A percentile compares a stretch with the other conserved stretches of the same genome.
phyloP scores from a whole-genome alignment of 331 rosid genomes.

The Arachis monticola region DNA sequence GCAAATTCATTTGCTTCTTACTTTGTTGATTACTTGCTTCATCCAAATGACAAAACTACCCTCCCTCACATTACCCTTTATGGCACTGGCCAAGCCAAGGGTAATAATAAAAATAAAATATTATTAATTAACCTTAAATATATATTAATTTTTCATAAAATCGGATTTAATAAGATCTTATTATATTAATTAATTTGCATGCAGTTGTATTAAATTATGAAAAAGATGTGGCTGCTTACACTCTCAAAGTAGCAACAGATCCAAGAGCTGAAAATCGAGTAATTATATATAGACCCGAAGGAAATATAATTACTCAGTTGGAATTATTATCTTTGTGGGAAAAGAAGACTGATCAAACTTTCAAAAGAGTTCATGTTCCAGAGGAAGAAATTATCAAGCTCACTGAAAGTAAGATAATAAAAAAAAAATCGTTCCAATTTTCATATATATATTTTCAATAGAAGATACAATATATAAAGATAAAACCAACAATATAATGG shows the following conservation, averaged over 20 bases:
- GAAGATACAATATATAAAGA: no score
- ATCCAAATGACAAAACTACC: conserved; percentile 30
- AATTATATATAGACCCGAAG: conserved; percentile 35
- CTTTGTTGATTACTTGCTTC: conserved; percentile 42
- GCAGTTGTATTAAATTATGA: conserved; percentile 51
- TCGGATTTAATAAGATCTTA: no score
- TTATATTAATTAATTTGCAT: neutral
- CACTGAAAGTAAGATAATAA: conserved; percentile 38
- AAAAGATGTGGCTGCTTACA: conserved; percentile 46
- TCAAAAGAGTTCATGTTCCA: conserved; percentile 29
- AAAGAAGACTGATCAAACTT: conserved; percentile 41
- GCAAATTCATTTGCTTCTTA: conserved; percentile 48
- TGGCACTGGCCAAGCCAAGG: conserved; percentile 51
- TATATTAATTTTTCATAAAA: no score
- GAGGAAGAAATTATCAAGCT: conserved; percentile 34
- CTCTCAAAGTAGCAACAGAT: conserved; percentile 47
- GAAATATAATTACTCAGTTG: conserved; percentile 44
- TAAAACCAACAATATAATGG: no score
- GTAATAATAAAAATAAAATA: conserved; percentile 2
- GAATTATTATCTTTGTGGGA: conserved; percentile 47
- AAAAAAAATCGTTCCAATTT: no score
- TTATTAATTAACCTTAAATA: no score
- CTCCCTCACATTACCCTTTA: conserved; percentile 33
- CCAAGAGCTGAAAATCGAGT: conserved; percentile 41
- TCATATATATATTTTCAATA: no score